Conservation (phyloP, 805 yeast genomes). For the Tetrapisispora nanseiensis region DNA sequence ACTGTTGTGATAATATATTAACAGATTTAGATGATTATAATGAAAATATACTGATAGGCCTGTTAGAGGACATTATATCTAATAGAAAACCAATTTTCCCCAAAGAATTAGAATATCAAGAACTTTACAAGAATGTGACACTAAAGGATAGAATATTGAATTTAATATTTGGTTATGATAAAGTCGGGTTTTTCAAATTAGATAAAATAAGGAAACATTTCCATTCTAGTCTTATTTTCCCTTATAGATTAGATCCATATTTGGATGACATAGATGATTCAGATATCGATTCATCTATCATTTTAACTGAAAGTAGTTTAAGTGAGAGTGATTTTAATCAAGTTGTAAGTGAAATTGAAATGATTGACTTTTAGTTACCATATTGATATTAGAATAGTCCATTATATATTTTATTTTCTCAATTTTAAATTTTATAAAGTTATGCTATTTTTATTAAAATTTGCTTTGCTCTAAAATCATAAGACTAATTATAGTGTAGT, state of each 20-base stretch:
- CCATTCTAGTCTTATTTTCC: neutral
- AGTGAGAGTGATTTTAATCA: neutral
- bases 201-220: conserved; percentile 15
- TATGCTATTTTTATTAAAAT: too few relatives aligned
- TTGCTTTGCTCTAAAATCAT: neutral
- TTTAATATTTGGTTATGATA: conserved; percentile 19
- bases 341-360: neutral
- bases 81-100: conserved; percentile 13
- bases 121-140: conserved; percentile 7
- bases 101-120: conserved; percentile 20
- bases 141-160: conserved; percentile 15
- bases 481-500: too few relatives aligned
- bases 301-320: neutral
- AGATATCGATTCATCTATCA: neutral
- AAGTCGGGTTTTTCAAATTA: conserved; percentile 19
- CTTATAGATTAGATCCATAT: neutral
- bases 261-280: neutral
- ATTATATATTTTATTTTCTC: too few relatives aligned
- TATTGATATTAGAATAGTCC: too few relatives aligned
- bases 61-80: conserved; percentile 13
- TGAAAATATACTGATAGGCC: conserved; percentile 11
- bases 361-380: neutral
- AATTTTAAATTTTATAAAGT: too few relatives aligned
- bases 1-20: conserved; percentile 12
- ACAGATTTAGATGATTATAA: conserved; percentile 13